phyloP scores from a whole-genome alignment of 2,329 filamentous ascomycete species.

The Trichoderma guizhouense region DNA sequence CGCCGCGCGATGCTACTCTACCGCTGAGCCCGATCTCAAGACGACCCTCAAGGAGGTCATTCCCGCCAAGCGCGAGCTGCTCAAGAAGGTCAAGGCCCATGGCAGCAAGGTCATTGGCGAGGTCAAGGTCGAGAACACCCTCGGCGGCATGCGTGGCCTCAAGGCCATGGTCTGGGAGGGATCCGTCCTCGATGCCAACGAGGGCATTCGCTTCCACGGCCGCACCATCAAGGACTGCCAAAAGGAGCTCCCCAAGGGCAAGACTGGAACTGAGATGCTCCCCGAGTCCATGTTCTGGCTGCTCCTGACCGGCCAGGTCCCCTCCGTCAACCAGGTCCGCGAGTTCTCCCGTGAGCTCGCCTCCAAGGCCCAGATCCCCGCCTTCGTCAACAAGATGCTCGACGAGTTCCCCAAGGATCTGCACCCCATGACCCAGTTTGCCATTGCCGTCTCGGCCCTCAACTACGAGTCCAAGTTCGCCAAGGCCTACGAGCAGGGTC shows the following conservation, averaged over 20 bases:
- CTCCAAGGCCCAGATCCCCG: slow-evolving; percentile 76
- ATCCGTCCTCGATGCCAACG: slow-evolving; percentile 91
- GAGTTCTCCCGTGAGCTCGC: slow-evolving; percentile 81
- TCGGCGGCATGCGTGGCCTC: slow-evolving; percentile 95
- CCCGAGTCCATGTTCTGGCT: slow-evolving; percentile 99
- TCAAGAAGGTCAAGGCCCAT: slow-evolving; percentile 90
- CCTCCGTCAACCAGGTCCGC: slow-evolving; percentile 77
- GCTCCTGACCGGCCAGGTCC: slow-evolving; percentile 87
- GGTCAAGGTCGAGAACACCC: slow-evolving; percentile 88
- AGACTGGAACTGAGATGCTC: slow-evolving; percentile 90
- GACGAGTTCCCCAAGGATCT: slow-evolving; percentile 85
- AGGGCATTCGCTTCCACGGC: slow-evolving; percentile 97
- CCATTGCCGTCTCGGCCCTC: slow-evolving; percentile 90
- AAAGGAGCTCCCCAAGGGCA: slow-evolving; percentile 87
- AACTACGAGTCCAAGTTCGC: slow-evolving; percentile 94
- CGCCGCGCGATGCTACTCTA: slow-evolving; percentile 60
- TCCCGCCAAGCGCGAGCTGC: slow-evolving; percentile 85
- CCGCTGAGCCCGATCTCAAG: slow-evolving; percentile 86
- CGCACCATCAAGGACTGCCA: slow-evolving; percentile 98
- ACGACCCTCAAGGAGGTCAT: slow-evolving; percentile 78
- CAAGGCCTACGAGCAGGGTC: slow-evolving; percentile 83
- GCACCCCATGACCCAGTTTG: slow-evolving; percentile 98
- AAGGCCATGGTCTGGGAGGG: slow-evolving; percentile 99
- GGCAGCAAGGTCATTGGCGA: slow-evolving; percentile 81
- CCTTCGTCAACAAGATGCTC: slow-evolving; percentile 82